Percentiles rank a stretch among this genome's conserved stretches.
Conservation (phyloP, 2,329 filamentous ascomycete species). For the Ceratocystis variospora region DNA sequence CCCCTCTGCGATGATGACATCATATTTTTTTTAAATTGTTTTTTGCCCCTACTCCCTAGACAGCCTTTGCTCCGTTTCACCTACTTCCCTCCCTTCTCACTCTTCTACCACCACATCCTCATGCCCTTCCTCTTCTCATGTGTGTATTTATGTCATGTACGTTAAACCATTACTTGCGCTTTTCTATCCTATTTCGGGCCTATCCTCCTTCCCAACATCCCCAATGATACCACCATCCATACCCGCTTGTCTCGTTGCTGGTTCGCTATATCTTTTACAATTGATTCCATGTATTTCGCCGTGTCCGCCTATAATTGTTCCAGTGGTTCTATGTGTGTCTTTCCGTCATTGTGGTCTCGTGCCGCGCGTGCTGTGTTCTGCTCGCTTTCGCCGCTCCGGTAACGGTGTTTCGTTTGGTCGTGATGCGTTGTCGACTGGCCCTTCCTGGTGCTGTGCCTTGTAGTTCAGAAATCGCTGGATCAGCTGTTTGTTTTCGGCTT, state of each 20-base stretch:
- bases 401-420: background rate
- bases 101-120: background rate
- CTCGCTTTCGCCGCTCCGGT: conserved; percentile 53
- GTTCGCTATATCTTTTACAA: background rate
- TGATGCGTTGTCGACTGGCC: background rate
- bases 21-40: too few species aligned
- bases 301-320: background rate
- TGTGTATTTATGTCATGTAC: conserved; percentile 9
- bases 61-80: background rate
- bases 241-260: background rate
- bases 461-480: conserved; percentile 83
- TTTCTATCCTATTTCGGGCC: conserved; percentile 5
- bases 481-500: conserved; percentile 74
- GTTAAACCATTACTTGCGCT: conserved; percentile 9
- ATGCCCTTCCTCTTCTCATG: background rate
- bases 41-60: background rate
- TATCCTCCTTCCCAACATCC: background rate
- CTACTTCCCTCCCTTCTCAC: background rate
- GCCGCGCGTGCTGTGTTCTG: background rate
- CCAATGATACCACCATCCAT: conserved; percentile 1
- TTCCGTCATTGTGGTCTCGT: background rate
- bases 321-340: background rate
- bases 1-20: background rate
- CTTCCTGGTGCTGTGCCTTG: conserved; percentile 74
- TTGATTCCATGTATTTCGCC: background rate